Conservation (phyloP, 73 alveolate species). For the Tetrahymena borealis region DNA sequence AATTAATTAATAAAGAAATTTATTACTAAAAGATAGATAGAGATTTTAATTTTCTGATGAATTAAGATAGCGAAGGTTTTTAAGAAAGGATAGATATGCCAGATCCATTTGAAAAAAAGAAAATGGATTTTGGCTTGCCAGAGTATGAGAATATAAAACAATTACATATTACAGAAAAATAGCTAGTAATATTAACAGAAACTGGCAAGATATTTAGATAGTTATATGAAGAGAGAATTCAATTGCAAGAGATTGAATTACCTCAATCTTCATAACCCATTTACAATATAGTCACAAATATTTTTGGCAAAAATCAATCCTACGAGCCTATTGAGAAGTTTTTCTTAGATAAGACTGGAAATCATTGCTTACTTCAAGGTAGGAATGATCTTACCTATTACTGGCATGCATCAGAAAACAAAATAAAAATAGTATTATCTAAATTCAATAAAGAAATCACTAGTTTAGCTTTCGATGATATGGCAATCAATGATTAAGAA, state of each 20-base stretch:
- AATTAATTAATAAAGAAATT: not conserved
- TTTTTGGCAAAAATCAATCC: not conserved
- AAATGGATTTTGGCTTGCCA: not conserved
- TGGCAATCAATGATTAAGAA: not conserved
- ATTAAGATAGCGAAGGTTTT: not conserved
- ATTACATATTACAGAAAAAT: not conserved
- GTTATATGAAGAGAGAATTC: not conserved
- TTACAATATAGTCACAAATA: not conserved
- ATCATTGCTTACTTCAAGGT: not conserved
- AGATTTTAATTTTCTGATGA: not conserved
- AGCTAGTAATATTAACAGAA: not conserved
- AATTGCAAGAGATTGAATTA: not conserved
- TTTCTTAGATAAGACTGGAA: not conserved
- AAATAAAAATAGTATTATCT: not conserved
- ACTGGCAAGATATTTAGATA: not conserved
- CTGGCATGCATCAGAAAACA: not conserved
- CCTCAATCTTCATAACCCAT: not conserved
- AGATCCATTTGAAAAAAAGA: constrained; percentile 1
- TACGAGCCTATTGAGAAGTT: not conserved
- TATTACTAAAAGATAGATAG: not conserved
- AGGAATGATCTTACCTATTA: not conserved
- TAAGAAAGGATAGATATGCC: not conserved
- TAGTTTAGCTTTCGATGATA: not conserved
- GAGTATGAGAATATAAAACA: not conserved
- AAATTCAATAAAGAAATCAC: not conserved